phyloP scores from a whole-genome alignment of 306 rosid genomes.

The Crotalaria pallida region DNA sequence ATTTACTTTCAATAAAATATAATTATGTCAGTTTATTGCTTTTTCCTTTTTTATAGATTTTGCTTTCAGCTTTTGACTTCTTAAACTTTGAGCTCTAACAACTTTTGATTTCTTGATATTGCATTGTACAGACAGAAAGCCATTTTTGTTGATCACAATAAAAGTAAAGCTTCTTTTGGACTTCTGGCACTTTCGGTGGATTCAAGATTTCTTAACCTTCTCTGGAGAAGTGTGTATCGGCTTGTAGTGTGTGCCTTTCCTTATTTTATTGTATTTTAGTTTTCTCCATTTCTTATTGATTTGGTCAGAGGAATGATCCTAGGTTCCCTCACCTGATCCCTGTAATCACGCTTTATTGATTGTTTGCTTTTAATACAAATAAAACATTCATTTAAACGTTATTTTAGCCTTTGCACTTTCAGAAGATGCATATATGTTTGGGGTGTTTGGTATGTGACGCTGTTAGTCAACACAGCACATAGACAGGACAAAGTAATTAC shows the following conservation, averaged over 20 bases:
- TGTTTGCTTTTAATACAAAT: too few relatives aligned
- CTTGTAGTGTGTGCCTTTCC: conserved; percentile 3
- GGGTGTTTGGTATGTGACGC: too few relatives aligned
- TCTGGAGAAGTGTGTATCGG: conserved; percentile 14
- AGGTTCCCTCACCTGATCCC: neutral
- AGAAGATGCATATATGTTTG: too few relatives aligned
- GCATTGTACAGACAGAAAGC: neutral
- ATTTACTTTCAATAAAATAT: neutral
- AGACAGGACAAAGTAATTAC: too few relatives aligned
- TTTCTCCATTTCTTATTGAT: neutral
- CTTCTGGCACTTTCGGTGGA: neutral
- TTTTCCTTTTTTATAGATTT: conserved; percentile 10
- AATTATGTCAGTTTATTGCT: neutral
- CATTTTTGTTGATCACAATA: conserved; percentile 22
- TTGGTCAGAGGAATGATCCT: conserved; percentile 10
- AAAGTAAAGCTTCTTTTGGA: conserved; percentile 21
- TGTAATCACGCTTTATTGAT: too few relatives aligned
- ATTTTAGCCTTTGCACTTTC: too few relatives aligned
- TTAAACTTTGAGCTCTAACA: neutral
- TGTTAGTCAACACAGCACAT: too few relatives aligned
- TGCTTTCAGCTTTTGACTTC: neutral
- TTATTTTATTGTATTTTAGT: conserved; percentile 3
- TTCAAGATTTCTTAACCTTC: conserved; percentile 21
- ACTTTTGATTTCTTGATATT: neutral
- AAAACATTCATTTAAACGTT: too few relatives aligned